Base-by-base conservation (phyloP, 1,284 basidiomycete genomes). In the Pterulicium gracile region DNA sequence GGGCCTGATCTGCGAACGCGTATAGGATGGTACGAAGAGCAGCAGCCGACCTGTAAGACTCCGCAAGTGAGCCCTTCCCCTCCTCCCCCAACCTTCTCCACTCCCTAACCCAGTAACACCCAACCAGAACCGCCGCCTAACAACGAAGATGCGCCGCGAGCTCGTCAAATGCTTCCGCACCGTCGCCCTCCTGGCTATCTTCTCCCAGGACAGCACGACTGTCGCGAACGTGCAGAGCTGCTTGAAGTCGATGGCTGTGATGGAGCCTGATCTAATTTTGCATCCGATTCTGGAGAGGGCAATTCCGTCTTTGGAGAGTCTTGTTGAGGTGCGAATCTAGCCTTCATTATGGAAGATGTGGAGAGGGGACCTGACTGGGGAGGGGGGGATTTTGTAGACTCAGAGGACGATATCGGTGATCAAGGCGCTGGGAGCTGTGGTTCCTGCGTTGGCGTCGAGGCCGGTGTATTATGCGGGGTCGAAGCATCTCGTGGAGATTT, bases 191-290 rank as follows among this genome's bases (percentile, higher is more conserved):
- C 71, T 95, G 18, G 83, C 88, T 12, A 93, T 95, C 80, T 97
- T 96, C 67, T 89, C 88, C 23, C 87, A 88, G 61, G 85, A 84
- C 54, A 66, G 67, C 32, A 68, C 68, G 3, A 81, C 78, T 2
- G 78, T 81, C 22, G 61, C 67, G 22, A 83, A 85, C 55, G 76
- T 85, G 46, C 79, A 82, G 59, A 78, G 75, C 50, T 79, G 79
- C 53, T 60, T 86, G 51, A 84, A 84, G 59, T 82, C 77, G 12
- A 79, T 91, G 73, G 77, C 77, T 49, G 65, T 85, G 42, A 81
- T 96, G 68, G 90, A 94, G 54, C 92, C 93, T 0, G 88, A 91
- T 56, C 70, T 96, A 35, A 83, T 96, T 54, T 68, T 96, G 47
- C 82, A 88, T 34, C 81, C 89, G 0, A 76, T 96, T 35, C 66